Base-by-base conservation (phyloP, 2,329 filamentous ascomycete species). In the Aspergillus candidus region DNA sequence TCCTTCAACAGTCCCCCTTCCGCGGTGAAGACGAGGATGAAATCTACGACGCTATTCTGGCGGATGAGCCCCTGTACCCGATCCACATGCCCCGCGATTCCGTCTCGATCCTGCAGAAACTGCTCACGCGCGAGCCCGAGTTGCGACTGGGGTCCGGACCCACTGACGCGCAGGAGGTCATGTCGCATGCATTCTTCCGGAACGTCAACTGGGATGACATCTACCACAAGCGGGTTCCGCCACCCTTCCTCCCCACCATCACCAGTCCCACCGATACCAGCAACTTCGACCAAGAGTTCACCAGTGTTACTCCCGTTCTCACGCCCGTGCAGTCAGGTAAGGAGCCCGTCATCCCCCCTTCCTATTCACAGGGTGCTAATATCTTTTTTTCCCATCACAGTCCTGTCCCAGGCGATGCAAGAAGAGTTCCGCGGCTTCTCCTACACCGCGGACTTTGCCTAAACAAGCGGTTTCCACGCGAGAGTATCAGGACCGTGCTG, bases 401-500 rank as follows among this genome's bases (percentile, higher is more conserved):
- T 98, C 35, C 78, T 98, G 52, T 94, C 91, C 22, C 93, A 97
- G 75, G 88, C 89, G 35, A 97, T 97, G 90, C 93, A 98, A 73
- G 93, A 98, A 73, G 90, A 98, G 68, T 98, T 98, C 84, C 83
- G 93, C 47, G 93, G 93, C 54, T 98, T 98, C 75, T 97, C 91
- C 18, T 98, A 98, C 71, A 93, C 88, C 41, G 87, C 88, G 48
- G 89, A 95, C 68, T 94, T 94, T 71, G 84, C 85, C 50, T 90
- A 68, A 74, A 58, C 38, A 33, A 32, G 15, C 35, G 22, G 12
- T 43, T 42, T 34, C 22, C 18, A 40, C 22, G 7, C 22, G 22
- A 27, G 7, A 27, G 22, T 27, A 6, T 27, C 22, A 27, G 6
- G 22, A 4, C 22, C 22, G 22, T 27, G 22, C 8, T 27, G 22